A percentile compares a stretch with the other conserved stretches of the same genome.
Evolutionary conservation across 768 basidiomycete species (phyloP).

Genomic region (Multifurca ochricompacta): DNA sequence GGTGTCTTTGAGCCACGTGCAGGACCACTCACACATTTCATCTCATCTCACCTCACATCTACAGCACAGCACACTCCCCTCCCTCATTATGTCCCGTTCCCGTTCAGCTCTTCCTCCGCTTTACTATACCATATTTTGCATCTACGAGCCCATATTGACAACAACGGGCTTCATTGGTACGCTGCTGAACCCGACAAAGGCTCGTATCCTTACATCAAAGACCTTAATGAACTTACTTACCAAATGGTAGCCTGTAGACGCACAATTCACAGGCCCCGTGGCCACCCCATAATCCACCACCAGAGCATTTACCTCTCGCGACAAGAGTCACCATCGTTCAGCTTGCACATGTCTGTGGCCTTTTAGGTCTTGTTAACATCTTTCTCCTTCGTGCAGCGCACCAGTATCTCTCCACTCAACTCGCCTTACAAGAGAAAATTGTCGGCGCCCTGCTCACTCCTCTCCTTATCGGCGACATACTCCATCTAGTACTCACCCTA

Average conservation of each 20-base stretch:
- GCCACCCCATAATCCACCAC: constrained; percentile 42
- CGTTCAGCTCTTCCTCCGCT: constrained; percentile 61
- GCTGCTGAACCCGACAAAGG: constrained; percentile 54
- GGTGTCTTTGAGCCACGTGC: not conserved
- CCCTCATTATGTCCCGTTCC: constrained; percentile 36
- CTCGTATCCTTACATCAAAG: constrained; percentile 28
- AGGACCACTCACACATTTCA: not conserved
- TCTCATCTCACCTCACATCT: not conserved
- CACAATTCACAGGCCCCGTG: constrained; percentile 74
- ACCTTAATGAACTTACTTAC: constrained; percentile 6
- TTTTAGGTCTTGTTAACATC: constrained; percentile 62
- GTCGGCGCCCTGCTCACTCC: constrained; percentile 55
- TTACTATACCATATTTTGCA: constrained; percentile 67
- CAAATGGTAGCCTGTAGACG: constrained; percentile 34
- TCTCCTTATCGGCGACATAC: constrained; percentile 58
- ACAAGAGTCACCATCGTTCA: constrained; percentile 65
- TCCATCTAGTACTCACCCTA: constrained; percentile 59
- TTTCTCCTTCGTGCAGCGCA: constrained; percentile 58
- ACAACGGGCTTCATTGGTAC: constrained; percentile 59
- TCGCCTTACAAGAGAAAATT: constrained; percentile 66
- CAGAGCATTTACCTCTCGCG: constrained; percentile 46
- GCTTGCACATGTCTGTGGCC: constrained; percentile 69
- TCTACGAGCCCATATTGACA: constrained; percentile 66
- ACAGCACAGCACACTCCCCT: not conserved
- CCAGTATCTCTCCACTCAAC: constrained; percentile 48